Evolutionary conservation across 75 land plant genomes (phyloP).

Genomic region (Isoetes taiwanensis): DNA sequence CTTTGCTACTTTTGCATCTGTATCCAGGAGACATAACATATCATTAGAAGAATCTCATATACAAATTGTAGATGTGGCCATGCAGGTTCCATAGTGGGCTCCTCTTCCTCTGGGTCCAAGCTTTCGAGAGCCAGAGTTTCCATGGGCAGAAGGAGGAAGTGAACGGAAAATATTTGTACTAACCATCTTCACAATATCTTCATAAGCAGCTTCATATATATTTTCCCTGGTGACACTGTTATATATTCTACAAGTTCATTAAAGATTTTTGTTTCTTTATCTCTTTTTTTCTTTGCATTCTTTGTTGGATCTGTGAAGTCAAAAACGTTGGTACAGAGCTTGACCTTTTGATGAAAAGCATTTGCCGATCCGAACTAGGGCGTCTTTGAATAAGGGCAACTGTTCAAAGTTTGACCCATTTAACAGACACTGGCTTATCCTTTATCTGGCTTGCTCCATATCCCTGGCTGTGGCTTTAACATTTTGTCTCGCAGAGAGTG

Average conservation of each 20-base stretch:
- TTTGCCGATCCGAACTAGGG: no score
- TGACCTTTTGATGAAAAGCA: conserved; percentile 46
- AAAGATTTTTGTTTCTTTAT: conserved; percentile 35
- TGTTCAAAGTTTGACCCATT: no score
- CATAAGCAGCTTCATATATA: conserved; percentile 32
- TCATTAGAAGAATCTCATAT: conserved; percentile 50
- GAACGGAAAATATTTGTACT: conserved; percentile 32
- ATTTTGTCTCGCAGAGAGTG: no score
- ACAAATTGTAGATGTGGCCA: conserved; percentile 40
- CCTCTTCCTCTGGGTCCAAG: conserved; percentile 43
- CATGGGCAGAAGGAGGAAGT: conserved; percentile 29
- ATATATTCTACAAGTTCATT: conserved; percentile 40
- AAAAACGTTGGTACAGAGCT: conserved; percentile 35
- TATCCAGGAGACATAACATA: conserved; percentile 42
- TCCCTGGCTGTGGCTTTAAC: no score
- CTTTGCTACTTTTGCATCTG: conserved; percentile 61
- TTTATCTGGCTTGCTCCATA: no score
- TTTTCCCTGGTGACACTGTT: conserved; percentile 1
- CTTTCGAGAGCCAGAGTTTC: conserved; percentile 7
- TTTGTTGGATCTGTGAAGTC: conserved; percentile 38
- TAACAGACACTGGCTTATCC: no score
- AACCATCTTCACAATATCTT: conserved; percentile 40
- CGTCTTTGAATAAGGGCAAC: no score
- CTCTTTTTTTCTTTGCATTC: conserved; percentile 34
- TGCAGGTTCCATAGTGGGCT: conserved; percentile 47